Percentiles rank a stretch among this genome's conserved stretches.
These are phyloP conservation scores for Aegilops speltoides DNA, from an alignment of 176 grass and related monocot species.

Conservation along the genomic window DNA sequence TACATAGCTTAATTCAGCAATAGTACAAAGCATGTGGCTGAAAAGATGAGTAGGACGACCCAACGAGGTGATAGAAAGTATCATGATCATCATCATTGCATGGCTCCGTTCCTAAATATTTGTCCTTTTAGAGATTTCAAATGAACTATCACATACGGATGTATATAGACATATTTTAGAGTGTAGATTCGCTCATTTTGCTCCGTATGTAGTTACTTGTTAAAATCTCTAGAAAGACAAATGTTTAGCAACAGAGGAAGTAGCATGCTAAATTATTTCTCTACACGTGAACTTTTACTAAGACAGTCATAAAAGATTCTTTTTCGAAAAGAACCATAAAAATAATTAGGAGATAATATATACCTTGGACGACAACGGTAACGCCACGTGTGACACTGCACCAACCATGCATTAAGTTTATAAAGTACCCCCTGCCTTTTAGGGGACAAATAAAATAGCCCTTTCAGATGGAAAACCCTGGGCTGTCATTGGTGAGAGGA, in stretches of 20 bases:
- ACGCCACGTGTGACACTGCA: slow-evolving; percentile 22
- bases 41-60: slow-evolving; percentile 25
- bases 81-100: slow-evolving; percentile 1
- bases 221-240: too few species aligned
- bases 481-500: slow-evolving; percentile 19
- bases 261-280: slow-evolving; percentile 16
- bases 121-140: too few species aligned
- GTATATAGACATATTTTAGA: too few species aligned
- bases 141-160: too few species aligned
- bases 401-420: not conserved
- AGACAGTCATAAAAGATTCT: not conserved
- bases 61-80: slow-evolving; percentile 25
- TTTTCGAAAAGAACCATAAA: not conserved
- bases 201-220: too few species aligned
- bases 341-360: slow-evolving; percentile 26
- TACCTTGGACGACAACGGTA: not conserved
- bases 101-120: not conserved
- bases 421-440: not conserved
- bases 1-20: not conserved
- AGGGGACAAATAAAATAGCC: slow-evolving; percentile 23
- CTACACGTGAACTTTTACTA: slow-evolving; percentile 20
- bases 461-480: slow-evolving; percentile 16
- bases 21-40: slow-evolving; percentile 25
- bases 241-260: too few species aligned
- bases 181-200: too few species aligned